These are phyloP conservation scores for Termitomyces sp. DNA, from an alignment of 768 basidiomycete genomes.

Conservation along the genomic window DNA sequence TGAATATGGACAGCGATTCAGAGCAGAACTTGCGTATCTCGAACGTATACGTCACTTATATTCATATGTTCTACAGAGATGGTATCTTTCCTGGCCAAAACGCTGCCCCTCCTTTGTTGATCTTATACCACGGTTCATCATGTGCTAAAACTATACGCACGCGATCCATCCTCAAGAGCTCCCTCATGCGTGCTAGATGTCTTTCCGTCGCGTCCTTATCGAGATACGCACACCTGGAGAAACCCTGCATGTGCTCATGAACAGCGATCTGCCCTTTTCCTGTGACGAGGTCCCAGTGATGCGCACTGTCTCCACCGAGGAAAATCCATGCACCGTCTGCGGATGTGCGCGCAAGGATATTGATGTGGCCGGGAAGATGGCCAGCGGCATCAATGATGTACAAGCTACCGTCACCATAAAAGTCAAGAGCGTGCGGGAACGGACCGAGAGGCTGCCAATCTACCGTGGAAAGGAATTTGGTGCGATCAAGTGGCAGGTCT, in stretches of 20 bases:
- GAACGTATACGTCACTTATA: neutral
- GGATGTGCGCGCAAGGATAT: slow-evolving; percentile 52
- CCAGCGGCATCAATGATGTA: slow-evolving; percentile 59
- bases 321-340: slow-evolving; percentile 52
- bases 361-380: slow-evolving; percentile 54
- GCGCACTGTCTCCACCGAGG: slow-evolving; percentile 54
- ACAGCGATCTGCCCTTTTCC: slow-evolving; percentile 39
- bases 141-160: slow-evolving; percentile 52
- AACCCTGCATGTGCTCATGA: slow-evolving; percentile 19
- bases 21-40: neutral
- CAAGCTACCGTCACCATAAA: slow-evolving; percentile 55
- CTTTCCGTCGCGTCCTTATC: slow-evolving; percentile 40
- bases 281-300: slow-evolving; percentile 49
- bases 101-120: slow-evolving; percentile 16
- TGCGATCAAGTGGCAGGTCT: slow-evolving; percentile 16
- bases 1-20: neutral
- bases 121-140: slow-evolving; percentile 37
- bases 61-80: slow-evolving; percentile 3
- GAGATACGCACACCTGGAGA: slow-evolving; percentile 37
- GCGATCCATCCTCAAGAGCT: slow-evolving; percentile 32
- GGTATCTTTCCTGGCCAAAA: slow-evolving; percentile 41
- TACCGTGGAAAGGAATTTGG: slow-evolving; percentile 10
- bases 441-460: slow-evolving; percentile 19
- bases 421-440: slow-evolving; percentile 44
- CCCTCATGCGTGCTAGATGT: slow-evolving; percentile 32